Conservation (phyloP, 495 filamentous ascomycete species). For the Xylaria grammica region DNA sequence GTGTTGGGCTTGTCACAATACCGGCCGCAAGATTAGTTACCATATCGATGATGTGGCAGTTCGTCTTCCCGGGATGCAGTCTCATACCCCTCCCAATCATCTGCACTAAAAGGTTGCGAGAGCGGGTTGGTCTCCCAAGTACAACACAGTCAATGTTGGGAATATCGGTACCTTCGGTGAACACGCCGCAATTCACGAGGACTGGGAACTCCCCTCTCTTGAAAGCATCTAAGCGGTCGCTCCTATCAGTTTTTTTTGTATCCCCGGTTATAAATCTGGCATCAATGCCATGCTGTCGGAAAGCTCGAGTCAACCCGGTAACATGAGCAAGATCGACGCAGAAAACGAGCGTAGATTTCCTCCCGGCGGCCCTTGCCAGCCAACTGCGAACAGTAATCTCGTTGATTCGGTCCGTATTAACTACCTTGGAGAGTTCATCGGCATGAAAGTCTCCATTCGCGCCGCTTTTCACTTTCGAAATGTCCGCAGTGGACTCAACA, state of each 20-base stretch:
- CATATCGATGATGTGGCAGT: constrained; percentile 98
- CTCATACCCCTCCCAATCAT: constrained; percentile 98
- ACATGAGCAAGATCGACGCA: constrained; percentile 91
- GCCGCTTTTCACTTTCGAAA: constrained; percentile 67
- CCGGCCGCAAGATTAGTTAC: constrained; percentile 81
- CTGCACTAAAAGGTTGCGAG: constrained; percentile 88
- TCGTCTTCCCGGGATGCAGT: constrained; percentile 74
- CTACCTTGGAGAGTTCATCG: constrained; percentile 71
- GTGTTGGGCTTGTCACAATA: constrained; percentile 85
- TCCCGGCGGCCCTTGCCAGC: constrained; percentile 70
- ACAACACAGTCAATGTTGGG: constrained; percentile 96
- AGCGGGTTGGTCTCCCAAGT: constrained; percentile 86
- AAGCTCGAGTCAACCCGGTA: constrained; percentile 69
- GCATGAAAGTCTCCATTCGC: constrained; percentile 79
- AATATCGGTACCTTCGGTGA: constrained; percentile 96
- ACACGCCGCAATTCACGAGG: constrained; percentile 92
- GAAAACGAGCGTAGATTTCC: constrained; percentile 90
- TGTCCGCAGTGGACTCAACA: constrained; percentile 77
- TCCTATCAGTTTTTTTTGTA: constrained; percentile 68
- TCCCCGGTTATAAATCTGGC: constrained; percentile 81
- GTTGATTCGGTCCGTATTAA: constrained; percentile 81
- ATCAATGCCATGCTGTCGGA: constrained; percentile 78
- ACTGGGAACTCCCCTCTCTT: constrained; percentile 78
- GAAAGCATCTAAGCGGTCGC: constrained; percentile 74
- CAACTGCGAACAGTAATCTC: constrained; percentile 83